Base-by-base conservation (phyloP, 805 yeast species). In the Starmerella powellii region DNA sequence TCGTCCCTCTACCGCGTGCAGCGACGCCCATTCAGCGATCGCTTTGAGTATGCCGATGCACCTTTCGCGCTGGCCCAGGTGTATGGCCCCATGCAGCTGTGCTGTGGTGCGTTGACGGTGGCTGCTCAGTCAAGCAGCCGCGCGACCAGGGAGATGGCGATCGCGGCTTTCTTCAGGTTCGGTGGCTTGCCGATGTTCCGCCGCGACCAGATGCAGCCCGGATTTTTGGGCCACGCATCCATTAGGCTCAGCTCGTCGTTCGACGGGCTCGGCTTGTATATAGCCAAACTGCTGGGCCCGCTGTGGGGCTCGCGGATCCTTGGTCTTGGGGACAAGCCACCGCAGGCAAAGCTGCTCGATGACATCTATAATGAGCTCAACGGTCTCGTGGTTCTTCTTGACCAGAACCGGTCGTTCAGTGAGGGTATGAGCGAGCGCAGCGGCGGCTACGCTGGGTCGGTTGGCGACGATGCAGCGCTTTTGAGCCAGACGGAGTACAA, bases 191-290 rank as follows among this genome's bases (percentile, higher is more conserved):
- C 57, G 10, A 47, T 50, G 33, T 53, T 50, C 44, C 43, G 48
- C 27, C 47, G 49, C 34, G 56, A 53, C 29, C 48, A 44, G 30
- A 31, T 50, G 16, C 42, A 34, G 21, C 20, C 43, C 16, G 49
- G 48, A 28, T 44, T 48, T 23, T 34, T 47, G 30, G 46, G 46
- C 24, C 46, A 44, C 21, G 23, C 42, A 13, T 38, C 50, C 5
- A 94, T 88, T n/a, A 75, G 82, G 24, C 70, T 91, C 46, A 83
- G 95, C 62, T 94, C 94, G 52, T 68, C 95, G 51, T 86, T 87
- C 54, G 87, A 84, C 58, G 97, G 95, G 36, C 73, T 84, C 15
- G 78, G 88, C 12, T 69, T 85, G 20, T 72, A 86, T 45, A 66
- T 86, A 26, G 72, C 95, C 1, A 72, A 97, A 51, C 61, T 87